Evolutionary conservation across 129 eudicot species (phyloP).

Genomic region (Ambrosia trifida): DNA sequence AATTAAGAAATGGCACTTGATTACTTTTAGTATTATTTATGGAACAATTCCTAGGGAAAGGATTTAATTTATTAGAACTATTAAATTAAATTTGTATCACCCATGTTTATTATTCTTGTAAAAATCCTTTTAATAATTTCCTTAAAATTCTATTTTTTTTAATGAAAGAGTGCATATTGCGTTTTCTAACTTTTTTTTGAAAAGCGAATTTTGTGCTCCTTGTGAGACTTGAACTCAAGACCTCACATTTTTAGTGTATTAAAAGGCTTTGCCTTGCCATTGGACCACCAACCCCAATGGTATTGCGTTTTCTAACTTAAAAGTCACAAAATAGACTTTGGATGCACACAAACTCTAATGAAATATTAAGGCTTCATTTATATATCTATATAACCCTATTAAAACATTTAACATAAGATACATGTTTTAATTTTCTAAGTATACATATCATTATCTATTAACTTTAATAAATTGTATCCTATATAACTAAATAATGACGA

Average conservation of each 20-base stretch:
- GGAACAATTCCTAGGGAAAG: background rate
- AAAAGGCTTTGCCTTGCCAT: too few species aligned
- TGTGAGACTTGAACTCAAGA: too few species aligned
- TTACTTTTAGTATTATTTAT: background rate
- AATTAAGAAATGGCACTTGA: background rate
- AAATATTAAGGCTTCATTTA: too few species aligned
- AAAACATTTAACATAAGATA: background rate
- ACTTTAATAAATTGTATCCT: background rate
- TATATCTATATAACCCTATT: background rate
- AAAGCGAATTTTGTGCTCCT: too few species aligned
- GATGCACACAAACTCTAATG: background rate
- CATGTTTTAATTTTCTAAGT: background rate
- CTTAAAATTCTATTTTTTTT: background rate
- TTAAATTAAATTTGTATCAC: background rate
- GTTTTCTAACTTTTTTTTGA: too few species aligned
- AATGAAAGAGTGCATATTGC: background rate
- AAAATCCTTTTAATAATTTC: background rate
- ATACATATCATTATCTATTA: background rate
- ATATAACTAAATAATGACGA: background rate
- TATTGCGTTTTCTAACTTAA: too few species aligned
- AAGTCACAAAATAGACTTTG: background rate
- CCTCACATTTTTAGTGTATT: too few species aligned
- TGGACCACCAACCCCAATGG: too few species aligned
- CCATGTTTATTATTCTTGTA: background rate
- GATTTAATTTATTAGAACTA: background rate